Conservation (phyloP, 2,329 filamentous ascomycete genomes). For the Alternaria burnsii region DNA sequence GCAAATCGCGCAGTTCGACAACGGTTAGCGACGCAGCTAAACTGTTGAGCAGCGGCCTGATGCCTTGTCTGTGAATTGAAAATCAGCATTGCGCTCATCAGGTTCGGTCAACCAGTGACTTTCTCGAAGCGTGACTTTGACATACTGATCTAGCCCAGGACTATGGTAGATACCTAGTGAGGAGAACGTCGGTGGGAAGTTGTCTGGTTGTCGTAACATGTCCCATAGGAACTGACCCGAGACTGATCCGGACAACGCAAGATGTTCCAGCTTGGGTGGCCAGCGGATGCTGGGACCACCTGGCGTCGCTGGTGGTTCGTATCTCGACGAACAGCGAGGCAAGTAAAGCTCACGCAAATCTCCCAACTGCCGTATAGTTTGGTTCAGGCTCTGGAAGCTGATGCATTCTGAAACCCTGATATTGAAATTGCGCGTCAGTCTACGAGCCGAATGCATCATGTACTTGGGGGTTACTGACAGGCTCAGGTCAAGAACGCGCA, state of each 20-base stretch:
- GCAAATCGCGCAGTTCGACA: conserved; percentile 54
- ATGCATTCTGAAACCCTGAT: conserved; percentile 58
- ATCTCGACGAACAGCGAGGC: conserved; percentile 50
- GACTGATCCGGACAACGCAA: conserved; percentile 56
- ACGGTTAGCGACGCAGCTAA: conserved; percentile 43
- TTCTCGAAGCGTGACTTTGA: background rate
- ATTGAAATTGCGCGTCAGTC: background rate
- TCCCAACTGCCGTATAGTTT: conserved; percentile 58
- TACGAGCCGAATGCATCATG: background rate
- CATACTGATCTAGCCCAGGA: conserved; percentile 47
- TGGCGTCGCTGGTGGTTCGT: conserved; percentile 30
- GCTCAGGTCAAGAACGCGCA: conserved; percentile 62
- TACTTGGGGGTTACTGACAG: conserved; percentile 36
- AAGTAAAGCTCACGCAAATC: conserved; percentile 58
- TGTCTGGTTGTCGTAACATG: conserved; percentile 43
- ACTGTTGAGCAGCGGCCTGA: conserved; percentile 50
- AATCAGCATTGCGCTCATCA: background rate
- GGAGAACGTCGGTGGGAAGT: conserved; percentile 41
- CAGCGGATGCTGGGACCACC: conserved; percentile 45
- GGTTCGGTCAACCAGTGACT: background rate
- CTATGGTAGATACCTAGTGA: conserved; percentile 53
- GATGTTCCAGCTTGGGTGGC: conserved; percentile 54
- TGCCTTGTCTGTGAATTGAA: conserved; percentile 23
- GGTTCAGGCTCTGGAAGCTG: conserved; percentile 59
- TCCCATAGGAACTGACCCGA: conserved; percentile 54